Conservation (phyloP, 129 eudicot genomes). For the Silybum marianum region DNA sequence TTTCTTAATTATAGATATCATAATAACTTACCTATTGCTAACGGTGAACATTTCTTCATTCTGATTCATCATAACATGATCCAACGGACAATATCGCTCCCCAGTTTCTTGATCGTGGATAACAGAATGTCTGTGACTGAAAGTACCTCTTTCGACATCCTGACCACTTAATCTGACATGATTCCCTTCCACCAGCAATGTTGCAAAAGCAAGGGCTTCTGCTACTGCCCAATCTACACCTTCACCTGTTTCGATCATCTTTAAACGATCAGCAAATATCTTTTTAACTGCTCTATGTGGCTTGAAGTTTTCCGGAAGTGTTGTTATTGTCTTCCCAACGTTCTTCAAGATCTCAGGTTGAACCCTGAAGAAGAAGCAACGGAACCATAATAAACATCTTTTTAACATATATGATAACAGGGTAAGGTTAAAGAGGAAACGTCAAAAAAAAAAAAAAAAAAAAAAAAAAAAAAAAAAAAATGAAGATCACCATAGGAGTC, state of each 20-base stretch:
- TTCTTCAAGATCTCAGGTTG: slow-evolving; percentile 84
- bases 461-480: too few species aligned
- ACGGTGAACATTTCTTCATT: slow-evolving; percentile 90
- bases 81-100: slow-evolving; percentile 80
- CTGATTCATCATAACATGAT: slow-evolving; percentile 74
- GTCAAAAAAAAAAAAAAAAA: too few species aligned
- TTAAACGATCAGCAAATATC: slow-evolving; percentile 75
- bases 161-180: slow-evolving; percentile 97
- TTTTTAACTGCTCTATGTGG: slow-evolving; percentile 89
- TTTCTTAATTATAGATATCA: too few species aligned
- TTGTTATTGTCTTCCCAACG: slow-evolving; percentile 83
- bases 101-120: slow-evolving; percentile 96
- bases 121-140: slow-evolving; percentile 91
- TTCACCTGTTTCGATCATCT: slow-evolving; percentile 96
- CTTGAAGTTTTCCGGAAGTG: slow-evolving; percentile 80
- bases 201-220: slow-evolving; percentile 96
- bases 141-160: slow-evolving; percentile 97
- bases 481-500: too few species aligned
- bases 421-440: too few species aligned
- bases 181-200: slow-evolving; percentile 90
- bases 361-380: slow-evolving; percentile 58
- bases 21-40: slow-evolving; percentile 99
- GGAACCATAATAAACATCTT: background rate
- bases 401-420: too few species aligned
- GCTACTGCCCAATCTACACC: slow-evolving; percentile 98